Base-by-base conservation (phyloP, 2,329 filamentous ascomycete species). In the Diaporthe australafricana region DNA sequence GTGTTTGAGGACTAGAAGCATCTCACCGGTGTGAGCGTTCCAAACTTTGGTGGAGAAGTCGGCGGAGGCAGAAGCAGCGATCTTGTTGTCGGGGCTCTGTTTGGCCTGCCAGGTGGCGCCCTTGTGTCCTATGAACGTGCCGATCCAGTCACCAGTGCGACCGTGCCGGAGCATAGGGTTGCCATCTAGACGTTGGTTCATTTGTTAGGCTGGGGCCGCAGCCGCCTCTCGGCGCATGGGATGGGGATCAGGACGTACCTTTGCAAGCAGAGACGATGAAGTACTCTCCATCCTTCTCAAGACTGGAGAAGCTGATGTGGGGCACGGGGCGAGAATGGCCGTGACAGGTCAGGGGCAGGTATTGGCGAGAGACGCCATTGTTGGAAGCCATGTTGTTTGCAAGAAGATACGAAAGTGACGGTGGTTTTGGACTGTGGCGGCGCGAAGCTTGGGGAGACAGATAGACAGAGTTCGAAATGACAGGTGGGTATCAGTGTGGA, bases 111-210 rank as follows among this genome's bases (percentile, higher is more conserved):
- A 99, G 73, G 98, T 96, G 47, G 96, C 96, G 74, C 96, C 96
- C 84, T 99, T 98, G 86, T 99, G 96, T 50, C 96, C 96, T 78
- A 99, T 92, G 81, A 98, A 98, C 47, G 96, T 98, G 62, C 96
- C 96, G 77, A 98, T 98, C 94, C 95, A 98, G 82, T 98, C 95
- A 72, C 96, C 96, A 60, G 96, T 99, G 74, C 97, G 89, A 74
- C 96, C 96, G 84, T 98, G 94, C 76, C 96, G 94, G 77, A 99
- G 92, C 95, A 98, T 98, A 65, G 96, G 96, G 81, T 98, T 98
- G 79, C 96, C 96, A 86, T 99, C 96, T 95, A 81, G 70, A 72
- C 72, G 50, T 5, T 38, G 20, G 45, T 42, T 65, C 30, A 65
- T 27, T 38, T 14, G 12, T 65, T 11, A 50, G 47, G 20, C n/a